Conservation (phyloP, 2,329 filamentous ascomycete species). For the Fusarium xyrophilum region DNA sequence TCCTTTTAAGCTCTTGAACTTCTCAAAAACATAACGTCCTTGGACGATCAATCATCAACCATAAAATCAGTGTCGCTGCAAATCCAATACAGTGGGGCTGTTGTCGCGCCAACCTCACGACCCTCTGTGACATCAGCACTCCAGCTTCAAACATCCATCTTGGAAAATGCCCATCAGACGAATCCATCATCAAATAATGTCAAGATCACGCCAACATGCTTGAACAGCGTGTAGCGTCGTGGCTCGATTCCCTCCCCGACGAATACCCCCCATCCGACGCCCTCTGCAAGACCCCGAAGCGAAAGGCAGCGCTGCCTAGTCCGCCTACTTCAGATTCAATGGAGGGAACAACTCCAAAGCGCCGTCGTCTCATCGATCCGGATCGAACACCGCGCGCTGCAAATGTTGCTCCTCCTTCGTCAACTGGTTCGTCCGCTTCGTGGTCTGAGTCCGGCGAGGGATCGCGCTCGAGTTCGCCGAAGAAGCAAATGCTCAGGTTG, state of each 20-base stretch:
- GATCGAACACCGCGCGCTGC: neutral
- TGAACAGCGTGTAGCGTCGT: neutral
- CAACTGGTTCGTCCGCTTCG: neutral
- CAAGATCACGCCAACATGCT: neutral
- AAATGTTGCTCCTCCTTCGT: neutral
- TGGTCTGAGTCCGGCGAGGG: slow-evolving; percentile 14
- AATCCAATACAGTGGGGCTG: neutral
- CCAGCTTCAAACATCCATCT: neutral
- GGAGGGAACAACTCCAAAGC: neutral
- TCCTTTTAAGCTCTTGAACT: neutral
- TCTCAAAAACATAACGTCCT: too few relatives aligned
- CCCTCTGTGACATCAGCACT: slow-evolving; percentile 4
- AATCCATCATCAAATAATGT: neutral
- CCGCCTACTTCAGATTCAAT: neutral
- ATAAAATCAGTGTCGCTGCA: too few relatives aligned
- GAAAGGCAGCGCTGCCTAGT: neutral
- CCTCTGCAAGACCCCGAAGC: neutral
- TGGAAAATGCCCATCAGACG: neutral
- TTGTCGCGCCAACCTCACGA: neutral
- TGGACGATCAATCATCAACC: neutral
- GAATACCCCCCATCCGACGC: neutral
- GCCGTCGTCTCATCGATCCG: neutral
- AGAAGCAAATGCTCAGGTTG: slow-evolving; percentile 24
- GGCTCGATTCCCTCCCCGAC: slow-evolving; percentile 9
- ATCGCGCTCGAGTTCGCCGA: slow-evolving; percentile 21